Conservation (phyloP, 2,329 filamentous ascomycete species). For the Botrytis fragariae region DNA sequence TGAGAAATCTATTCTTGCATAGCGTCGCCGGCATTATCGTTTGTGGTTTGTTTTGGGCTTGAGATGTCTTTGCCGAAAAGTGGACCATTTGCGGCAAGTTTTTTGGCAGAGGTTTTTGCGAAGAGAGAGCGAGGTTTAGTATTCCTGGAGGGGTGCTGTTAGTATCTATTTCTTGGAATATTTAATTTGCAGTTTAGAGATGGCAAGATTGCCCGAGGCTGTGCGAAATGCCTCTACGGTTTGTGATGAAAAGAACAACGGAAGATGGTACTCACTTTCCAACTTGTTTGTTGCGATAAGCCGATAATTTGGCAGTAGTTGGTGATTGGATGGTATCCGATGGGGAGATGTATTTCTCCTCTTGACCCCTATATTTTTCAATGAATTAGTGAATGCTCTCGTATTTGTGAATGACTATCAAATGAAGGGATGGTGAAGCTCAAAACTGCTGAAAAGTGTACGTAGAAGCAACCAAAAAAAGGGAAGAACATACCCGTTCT, state of each 20-base stretch:
- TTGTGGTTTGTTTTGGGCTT: not conserved
- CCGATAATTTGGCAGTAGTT: constrained; percentile 77
- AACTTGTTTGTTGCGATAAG: constrained; percentile 76
- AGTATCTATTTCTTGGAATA: constrained; percentile 15
- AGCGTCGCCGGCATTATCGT: not conserved
- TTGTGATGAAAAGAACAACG: not conserved
- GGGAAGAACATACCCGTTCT: constrained; percentile 56
- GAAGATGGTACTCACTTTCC: constrained; percentile 56
- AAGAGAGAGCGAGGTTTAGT: constrained; percentile 68
- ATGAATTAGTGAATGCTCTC: not conserved
- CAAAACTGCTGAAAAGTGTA: not conserved
- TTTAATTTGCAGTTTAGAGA: not conserved
- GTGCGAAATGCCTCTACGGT: not conserved
- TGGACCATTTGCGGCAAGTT: constrained; percentile 41
- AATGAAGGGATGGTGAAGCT: not conserved
- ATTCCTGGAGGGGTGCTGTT: constrained; percentile 42
- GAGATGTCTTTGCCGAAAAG: constrained; percentile 31
- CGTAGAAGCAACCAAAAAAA: not conserved
- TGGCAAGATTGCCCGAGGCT: not conserved
- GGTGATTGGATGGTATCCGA: constrained; percentile 90
- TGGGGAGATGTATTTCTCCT: constrained; percentile 65
- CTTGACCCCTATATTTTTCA: constrained; percentile 23
- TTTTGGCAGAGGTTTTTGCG: constrained; percentile 63
- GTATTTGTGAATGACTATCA: not conserved
- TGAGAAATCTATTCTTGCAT: constrained; percentile 16